Base-by-base conservation (phyloP, 164 flowering plant species). In the Kalanchoe fedtschenkoi region DNA sequence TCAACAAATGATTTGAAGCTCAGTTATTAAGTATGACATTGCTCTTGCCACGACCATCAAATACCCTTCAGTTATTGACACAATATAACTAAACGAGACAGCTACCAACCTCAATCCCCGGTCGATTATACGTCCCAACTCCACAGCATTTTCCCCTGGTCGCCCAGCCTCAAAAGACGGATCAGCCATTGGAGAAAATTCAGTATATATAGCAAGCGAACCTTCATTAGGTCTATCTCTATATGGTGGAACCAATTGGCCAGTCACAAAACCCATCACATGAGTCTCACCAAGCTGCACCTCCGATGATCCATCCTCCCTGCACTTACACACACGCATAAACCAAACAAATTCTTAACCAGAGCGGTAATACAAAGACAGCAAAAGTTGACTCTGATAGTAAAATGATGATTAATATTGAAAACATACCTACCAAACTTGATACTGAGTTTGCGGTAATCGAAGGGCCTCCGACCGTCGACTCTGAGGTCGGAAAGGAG, bases 121-220 rank as follows among this genome's bases (percentile, higher is more conserved):
- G 69, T 93, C 97, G 55, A 93, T 73, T 22, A 90, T 69, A 4
- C 99, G 96, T 13, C 91, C 99, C 63, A 93, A 73, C 68, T 93
- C 99, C 34, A 93, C 84, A 4, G 99, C 86, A 71, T 67, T 81
- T 55, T 93, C 96, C 62, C 96, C 93, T 29, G 96, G 95, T 62
- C 93, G 96, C 53, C 99, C 99, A 7, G 81, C 69, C 74, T 93
- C 99, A 77, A 90, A 93, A 30, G 95, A 80, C 33, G 96, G 97
- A 75, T 93, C 99, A 47, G 97, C 97, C 97, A 93, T 93, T 0
- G 99, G 97, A 33, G 99, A 93, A 71, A 93, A 93, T 62, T 93
- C 99, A 5, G 88, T 90, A 65, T 66, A 93, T 37, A 93, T 81
- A 19, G 95, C 70, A 46, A 90, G 86, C 15, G 86, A 57, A n/a